Conservation (phyloP, 371 early-diverging fungal species). For the Actinomortierella ambigua region DNA sequence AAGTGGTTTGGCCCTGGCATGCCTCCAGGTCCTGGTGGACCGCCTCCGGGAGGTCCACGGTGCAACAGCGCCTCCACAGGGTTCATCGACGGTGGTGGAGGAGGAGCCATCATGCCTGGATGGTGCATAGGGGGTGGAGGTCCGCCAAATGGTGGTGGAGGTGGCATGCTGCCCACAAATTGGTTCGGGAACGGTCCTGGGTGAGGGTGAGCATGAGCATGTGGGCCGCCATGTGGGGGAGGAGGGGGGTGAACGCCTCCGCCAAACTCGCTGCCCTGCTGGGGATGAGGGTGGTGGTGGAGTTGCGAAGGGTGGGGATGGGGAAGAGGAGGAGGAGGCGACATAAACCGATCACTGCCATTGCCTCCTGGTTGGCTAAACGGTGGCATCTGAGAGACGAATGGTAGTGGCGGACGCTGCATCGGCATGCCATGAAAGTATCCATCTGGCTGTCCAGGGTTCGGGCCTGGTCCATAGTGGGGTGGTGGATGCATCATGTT, state of each 20-base stretch:
- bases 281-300: conserved; percentile 11
- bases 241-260: conserved; percentile 10
- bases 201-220: conserved; percentile 46
- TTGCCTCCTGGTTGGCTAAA: conserved; percentile 36
- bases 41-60: conserved; percentile 35
- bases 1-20: conserved; percentile 45
- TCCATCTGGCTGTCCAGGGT: conserved; percentile 7
- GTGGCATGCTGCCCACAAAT: conserved; percentile 42
- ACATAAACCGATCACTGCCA: conserved; percentile 37
- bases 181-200: conserved; percentile 33
- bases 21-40: conserved; percentile 33
- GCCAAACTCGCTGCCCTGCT: neutral
- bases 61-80: conserved; percentile 44
- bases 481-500: conserved; percentile 4
- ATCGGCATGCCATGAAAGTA: conserved; percentile 38
- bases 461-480: too few species aligned
- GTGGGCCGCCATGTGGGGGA: conserved; percentile 26
- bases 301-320: conserved; percentile 9
- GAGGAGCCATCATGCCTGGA: conserved; percentile 50
- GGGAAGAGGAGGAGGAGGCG: conserved; percentile 28
- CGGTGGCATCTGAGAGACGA: conserved; percentile 34
- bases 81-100: conserved; percentile 35
- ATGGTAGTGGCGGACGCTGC: conserved; percentile 39
- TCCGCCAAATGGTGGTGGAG: conserved; percentile 40
- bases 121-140: conserved; percentile 47